A percentile compares a stretch with the other conserved stretches of the same genome.
Conservation (phyloP, 352 stramenopile species). For the Phytophthora aleatoria region DNA sequence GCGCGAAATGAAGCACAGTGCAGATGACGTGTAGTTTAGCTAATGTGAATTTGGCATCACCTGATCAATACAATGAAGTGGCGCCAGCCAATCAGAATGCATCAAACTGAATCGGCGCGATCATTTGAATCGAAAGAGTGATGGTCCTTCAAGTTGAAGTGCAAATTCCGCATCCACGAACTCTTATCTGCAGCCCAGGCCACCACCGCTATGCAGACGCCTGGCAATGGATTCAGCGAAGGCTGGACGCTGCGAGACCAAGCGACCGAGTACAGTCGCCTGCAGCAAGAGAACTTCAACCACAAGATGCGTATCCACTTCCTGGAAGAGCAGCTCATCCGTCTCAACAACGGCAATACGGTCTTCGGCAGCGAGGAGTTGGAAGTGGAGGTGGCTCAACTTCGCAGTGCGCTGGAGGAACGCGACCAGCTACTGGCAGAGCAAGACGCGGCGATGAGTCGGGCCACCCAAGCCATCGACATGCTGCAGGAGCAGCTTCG, state of each 20-base stretch:
- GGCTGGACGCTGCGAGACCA: conserved; percentile 7
- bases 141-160: conserved; percentile 17
- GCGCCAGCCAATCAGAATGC: not conserved
- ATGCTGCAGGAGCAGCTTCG: not conserved
- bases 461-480: conserved; percentile 6
- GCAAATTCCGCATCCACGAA: not conserved
- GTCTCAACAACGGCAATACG: conserved; percentile 4
- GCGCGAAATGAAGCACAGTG: conserved; percentile 49
- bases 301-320: conserved; percentile 42
- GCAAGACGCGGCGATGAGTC: not conserved
- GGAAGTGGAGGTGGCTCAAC: conserved; percentile 7
- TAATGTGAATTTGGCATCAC: conserved; percentile 2
- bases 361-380: conserved; percentile 4
- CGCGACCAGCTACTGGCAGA: not conserved
- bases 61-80: not conserved
- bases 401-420: not conserved
- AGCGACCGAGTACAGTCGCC: conserved; percentile 11
- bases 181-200: not conserved
- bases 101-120: not conserved
- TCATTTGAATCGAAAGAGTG: conserved; percentile 7
- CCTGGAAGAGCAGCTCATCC: conserved; percentile 30
- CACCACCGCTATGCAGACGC: not conserved
- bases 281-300: conserved; percentile 37
- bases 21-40: conserved; percentile 15
- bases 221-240: not conserved